Percentiles rank a stretch among this genome's conserved stretches.
Evolutionary conservation across 352 stramenopile genomes (phyloP).

Genomic region (Elongisporangium prolatum): DNA sequence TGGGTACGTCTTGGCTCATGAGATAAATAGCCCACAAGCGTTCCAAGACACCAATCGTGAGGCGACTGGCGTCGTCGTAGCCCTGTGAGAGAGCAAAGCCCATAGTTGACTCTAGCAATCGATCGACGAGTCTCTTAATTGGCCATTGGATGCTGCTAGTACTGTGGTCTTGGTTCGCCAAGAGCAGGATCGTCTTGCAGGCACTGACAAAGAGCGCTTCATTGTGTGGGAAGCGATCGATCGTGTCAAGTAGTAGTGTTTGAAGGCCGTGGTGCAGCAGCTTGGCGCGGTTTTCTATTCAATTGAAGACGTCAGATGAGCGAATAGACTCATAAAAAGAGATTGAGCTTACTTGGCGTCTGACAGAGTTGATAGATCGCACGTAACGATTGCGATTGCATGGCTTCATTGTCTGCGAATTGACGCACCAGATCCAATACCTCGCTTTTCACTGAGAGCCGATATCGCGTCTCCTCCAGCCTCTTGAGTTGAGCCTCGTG

Average conservation of each 20-base stretch:
- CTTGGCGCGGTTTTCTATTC: constrained; percentile 5
- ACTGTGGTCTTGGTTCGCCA: neutral
- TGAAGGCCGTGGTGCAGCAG: constrained; percentile 12
- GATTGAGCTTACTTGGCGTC: neutral
- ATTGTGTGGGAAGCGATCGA: constrained; percentile 5
- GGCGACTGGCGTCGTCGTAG: neutral
- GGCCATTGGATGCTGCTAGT: neutral
- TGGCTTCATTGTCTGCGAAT: constrained; percentile 16
- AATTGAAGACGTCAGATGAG: neutral
- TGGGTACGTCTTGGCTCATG: neutral
- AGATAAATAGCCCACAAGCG: neutral
- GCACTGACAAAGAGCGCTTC: constrained; percentile 1
- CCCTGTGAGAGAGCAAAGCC: neutral
- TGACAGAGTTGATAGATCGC: neutral
- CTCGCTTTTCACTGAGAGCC: constrained; percentile 23
- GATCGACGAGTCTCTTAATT: neutral
- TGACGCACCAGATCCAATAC: constrained; percentile 17
- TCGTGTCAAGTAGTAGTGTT: constrained; percentile 4
- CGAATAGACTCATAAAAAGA: neutral
- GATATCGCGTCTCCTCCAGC: constrained; percentile 6
- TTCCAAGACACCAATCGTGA: neutral
- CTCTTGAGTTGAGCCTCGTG: constrained; percentile 3
- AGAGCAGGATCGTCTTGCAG: neutral
- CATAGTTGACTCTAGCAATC: neutral
- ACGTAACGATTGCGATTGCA: constrained; percentile 19